Evolutionary conservation across 257 asterid species (phyloP), one percentile per base, ranked within the genome.

Genomic region (Penstemon newberryi): DNA sequence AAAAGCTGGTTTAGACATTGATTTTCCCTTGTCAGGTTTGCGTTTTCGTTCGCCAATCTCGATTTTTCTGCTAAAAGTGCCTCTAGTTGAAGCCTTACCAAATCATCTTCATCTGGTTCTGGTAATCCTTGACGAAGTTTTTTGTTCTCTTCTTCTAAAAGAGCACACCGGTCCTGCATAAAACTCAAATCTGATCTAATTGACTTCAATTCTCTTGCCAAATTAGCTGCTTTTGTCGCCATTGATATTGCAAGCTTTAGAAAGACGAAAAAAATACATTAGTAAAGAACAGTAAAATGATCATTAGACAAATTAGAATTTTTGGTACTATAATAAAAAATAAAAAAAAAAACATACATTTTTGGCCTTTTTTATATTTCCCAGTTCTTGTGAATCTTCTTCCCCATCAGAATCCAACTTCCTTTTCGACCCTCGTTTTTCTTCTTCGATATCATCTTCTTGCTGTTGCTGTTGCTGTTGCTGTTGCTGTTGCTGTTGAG

Each of bases 21-120:
- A 78, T 93, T 93, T 69, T 90, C 97, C 79, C 99, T 84, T 2
- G 69, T 73, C 72, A 93, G 72, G 79, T 83, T 90, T n/a, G 96
- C 92, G 61, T 93, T 93, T 64, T 93, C 99, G 71, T 76, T 85
- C 10, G 96, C 99, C 61, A 93, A 57, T 36, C 97, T 86, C 5
- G 97, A 93, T 40, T 93, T 93, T 57, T 93, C 99, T 11, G 97
- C 91, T 7, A 93, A 85, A 59, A 93, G 96, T 37, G 92, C 87
- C 78, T 93, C 99, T 79, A 93, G 33, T 72, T 93, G 99, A 65
- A 93, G 96, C 89, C 99, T 88, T 78, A 88, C 98, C 87, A 94
- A 77, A 78, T 94, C 99, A 64, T 94, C 99, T 65, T 94, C 99
- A n/a, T 90, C 96, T 13, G 87, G 91, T 61, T 83, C 68, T 44